A percentile compares a stretch with the other conserved stretches of the same genome.
Evolutionary conservation across 1,284 basidiomycete genomes (phyloP).

Genomic region (Cutaneotrichosporon sp.): DNA sequence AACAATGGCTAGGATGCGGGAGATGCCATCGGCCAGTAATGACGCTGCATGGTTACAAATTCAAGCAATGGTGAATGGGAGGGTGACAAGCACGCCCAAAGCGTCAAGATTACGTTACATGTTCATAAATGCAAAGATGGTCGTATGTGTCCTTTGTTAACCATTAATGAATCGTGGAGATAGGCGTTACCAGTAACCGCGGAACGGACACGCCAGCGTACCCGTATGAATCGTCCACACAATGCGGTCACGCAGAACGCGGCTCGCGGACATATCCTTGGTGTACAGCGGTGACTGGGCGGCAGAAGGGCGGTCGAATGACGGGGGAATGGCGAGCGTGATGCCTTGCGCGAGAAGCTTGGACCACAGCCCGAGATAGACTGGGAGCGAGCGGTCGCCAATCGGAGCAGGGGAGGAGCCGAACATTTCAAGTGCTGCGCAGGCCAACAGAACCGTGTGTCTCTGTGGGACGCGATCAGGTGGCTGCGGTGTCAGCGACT

Average conservation of each 20-base stretch:
- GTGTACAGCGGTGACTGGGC: conserved; percentile 1
- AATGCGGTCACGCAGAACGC: conserved; percentile 4
- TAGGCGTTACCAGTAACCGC: neutral
- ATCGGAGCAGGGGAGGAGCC: neutral
- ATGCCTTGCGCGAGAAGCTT: neutral
- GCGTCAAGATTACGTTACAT: neutral
- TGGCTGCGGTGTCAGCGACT: neutral
- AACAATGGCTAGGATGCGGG: neutral
- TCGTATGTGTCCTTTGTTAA: neutral
- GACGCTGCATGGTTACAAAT: no score
- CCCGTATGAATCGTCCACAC: conserved; percentile 5
- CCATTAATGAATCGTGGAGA: neutral
- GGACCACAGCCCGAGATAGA: neutral
- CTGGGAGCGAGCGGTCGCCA: neutral
- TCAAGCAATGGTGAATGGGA: no score
- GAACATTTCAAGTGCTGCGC: neutral
- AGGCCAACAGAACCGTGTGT: neutral
- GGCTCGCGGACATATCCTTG: neutral
- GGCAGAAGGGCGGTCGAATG: neutral
- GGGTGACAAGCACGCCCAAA: neutral
- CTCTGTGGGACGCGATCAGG: neutral
- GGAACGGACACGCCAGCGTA: conserved; percentile 3
- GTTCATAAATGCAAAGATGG: neutral
- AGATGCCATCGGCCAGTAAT: no score
- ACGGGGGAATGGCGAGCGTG: conserved; percentile 2